phyloP scores from a whole-genome alignment of 2,329 filamentous ascomycete species.

The Aspergillus transmontanensis region DNA sequence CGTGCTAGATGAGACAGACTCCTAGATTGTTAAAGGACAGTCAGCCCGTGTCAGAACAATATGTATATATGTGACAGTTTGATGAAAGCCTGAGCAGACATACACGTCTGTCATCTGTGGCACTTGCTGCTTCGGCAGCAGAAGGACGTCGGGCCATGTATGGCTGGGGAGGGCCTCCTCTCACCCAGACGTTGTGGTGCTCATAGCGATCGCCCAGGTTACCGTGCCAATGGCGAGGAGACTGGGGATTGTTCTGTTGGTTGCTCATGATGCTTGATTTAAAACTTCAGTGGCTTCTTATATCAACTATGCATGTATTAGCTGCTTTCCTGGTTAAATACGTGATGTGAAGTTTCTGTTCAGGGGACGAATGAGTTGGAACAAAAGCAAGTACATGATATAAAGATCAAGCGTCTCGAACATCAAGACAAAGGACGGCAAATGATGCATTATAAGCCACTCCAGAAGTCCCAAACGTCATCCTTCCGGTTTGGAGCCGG shows the following conservation, averaged over 20 bases:
- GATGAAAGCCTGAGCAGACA: conserved; percentile 11
- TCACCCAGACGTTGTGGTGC: conserved; percentile 40
- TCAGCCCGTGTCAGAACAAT: not conserved
- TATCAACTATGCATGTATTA: not conserved
- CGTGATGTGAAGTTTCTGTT: not conserved
- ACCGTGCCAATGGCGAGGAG: conserved; percentile 40
- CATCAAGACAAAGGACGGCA: not conserved
- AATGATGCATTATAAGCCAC: not conserved
- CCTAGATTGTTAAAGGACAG: conserved; percentile 18
- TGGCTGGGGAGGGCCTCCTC: conserved; percentile 27
- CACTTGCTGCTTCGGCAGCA: conserved; percentile 24
- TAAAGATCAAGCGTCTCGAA: not conserved
- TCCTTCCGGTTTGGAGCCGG: not conserved
- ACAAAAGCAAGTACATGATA: no score
- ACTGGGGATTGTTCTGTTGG: conserved; percentile 15
- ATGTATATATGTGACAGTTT: not conserved
- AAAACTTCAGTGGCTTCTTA: not conserved
- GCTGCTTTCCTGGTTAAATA: not conserved
- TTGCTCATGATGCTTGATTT: conserved; percentile 22
- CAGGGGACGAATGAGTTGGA: no score
- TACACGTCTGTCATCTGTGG: conserved; percentile 31
- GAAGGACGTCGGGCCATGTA: conserved; percentile 26
- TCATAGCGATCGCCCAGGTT: conserved; percentile 36
- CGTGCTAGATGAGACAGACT: conserved; percentile 31
- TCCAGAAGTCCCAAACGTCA: not conserved